These are phyloP conservation scores for Aspergillus cejpii DNA, from an alignment of 2,329 filamentous ascomycete species.

Conservation along the genomic window DNA sequence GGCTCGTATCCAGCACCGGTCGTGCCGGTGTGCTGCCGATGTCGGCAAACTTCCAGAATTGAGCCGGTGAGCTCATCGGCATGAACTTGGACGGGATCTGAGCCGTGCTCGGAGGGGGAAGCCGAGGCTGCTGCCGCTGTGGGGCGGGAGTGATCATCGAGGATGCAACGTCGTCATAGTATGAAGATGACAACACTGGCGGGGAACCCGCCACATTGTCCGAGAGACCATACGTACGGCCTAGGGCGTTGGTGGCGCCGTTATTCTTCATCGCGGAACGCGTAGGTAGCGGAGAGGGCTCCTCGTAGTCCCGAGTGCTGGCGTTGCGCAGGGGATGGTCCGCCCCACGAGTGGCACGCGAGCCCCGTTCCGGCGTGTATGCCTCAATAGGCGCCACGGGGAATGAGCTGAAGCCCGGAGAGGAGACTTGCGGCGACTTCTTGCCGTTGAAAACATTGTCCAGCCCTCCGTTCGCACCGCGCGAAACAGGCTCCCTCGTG, in stretches of 20 bases:
- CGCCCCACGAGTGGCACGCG: conserved; percentile 29
- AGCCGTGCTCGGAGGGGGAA: conserved; percentile 45
- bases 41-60: conserved; percentile 47
- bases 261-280: conserved; percentile 26
- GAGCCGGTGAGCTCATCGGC: conserved; percentile 46
- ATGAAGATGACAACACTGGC: conserved; percentile 45
- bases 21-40: conserved; percentile 43
- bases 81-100: conserved; percentile 48
- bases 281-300: conserved; percentile 39
- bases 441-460: conserved; percentile 38
- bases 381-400: conserved; percentile 40
- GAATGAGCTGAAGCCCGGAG: conserved; percentile 40
- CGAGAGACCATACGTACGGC: conserved; percentile 36
- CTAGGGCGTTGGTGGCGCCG: conserved; percentile 24
- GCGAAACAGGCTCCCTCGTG: conserved; percentile 38
- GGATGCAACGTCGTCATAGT: conserved; percentile 43
- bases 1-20: conserved; percentile 42
- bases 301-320: conserved; percentile 34
- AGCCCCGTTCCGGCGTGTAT: conserved; percentile 44
- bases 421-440: conserved; percentile 35
- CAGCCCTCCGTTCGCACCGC: conserved; percentile 33
- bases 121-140: conserved; percentile 43
- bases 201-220: conserved; percentile 39
- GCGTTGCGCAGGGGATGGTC: conserved; percentile 28
- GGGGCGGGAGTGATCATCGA: conserved; percentile 47